Base-by-base conservation (phyloP, 2,329 filamentous ascomycete genomes). In the Alternaria postmessia region DNA sequence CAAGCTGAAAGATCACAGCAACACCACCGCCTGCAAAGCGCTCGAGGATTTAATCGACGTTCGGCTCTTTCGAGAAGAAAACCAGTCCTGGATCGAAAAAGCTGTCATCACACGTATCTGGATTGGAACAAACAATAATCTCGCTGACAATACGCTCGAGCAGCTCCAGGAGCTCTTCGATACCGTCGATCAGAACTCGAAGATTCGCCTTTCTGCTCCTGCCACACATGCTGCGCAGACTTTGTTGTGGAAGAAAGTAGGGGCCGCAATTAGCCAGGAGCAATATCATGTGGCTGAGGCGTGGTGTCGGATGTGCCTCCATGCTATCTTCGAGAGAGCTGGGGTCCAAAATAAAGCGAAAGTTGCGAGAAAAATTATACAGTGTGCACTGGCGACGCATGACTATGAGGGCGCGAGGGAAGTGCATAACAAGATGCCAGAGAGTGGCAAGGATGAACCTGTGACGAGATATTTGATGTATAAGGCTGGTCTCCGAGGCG, bases 241-340 rank as follows among this genome's bases (percentile, higher is more conserved):
- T 34, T 77, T 97, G 4, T 79, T 97, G 4, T 97, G 93, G 93
- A 95, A 93, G 77, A 86, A 84, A 26, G 82, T 91, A n/a, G 90
- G 93, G 53, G 78, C 82, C 1, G 81, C 82, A 14, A 87, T 86
- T 62, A 79, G 78, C 1, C 82, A 85, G 32, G 80, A 83, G 2
- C 79, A 87, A 16, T 86, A 85, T 55, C 80, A 83, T 3, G 65
- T 81, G 14, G 86, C 90, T 1, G 85, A 90, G 63, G 78, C 81
- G 51, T 97, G 92, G 93, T 96, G 92, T 68, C 82, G 78, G 7
- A 74, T 93, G 18, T 89, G 91, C 0, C 81, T 91, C 12, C 89
- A 93, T 70, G 74, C 81, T 0, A 70, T 92, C 0, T 93, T 97
- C 65, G 79, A 84, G 12, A 86, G 86, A 51, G 86, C 87, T 22